A percentile compares a stretch with the other conserved stretches of the same genome.
phyloP scores from a whole-genome alignment of 768 basidiomycete species.

The Xanthoconium purpureum region DNA sequence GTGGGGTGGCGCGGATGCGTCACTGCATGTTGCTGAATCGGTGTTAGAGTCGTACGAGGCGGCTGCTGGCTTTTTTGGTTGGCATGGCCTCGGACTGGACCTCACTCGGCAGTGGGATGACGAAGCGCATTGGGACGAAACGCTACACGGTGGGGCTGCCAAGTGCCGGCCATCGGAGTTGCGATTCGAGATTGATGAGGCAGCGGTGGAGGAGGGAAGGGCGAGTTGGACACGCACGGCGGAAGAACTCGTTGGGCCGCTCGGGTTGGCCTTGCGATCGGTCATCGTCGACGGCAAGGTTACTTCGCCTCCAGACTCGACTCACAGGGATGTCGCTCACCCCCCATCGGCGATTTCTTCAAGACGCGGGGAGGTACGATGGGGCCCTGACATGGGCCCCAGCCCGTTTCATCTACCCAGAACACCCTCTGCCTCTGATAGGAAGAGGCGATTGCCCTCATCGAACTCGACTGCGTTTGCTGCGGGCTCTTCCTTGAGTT shows the following conservation, averaged over 20 bases:
- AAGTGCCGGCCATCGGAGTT: background rate
- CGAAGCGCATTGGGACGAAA: background rate
- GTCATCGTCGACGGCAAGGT: background rate
- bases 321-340: background rate
- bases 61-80: conserved; percentile 28
- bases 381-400: conserved; percentile 13
- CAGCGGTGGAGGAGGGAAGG: conserved; percentile 24
- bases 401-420: background rate
- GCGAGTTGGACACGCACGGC: conserved; percentile 15
- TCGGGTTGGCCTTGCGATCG: conserved; percentile 10
- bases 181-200: conserved; percentile 19
- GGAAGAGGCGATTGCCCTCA: background rate
- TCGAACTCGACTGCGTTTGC: background rate
- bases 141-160: background rate
- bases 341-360: background rate
- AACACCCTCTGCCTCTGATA: background rate
- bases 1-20: background rate
- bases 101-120: background rate
- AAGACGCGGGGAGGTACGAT: conserved; percentile 3
- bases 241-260: conserved; percentile 22
- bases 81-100: conserved; percentile 24
- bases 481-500: background rate
- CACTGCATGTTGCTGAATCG: conserved; percentile 18
- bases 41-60: conserved; percentile 27
- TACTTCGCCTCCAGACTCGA: background rate